Conservation (phyloP, 352 stramenopile species). For the Nothophytophthora sp. region DNA sequence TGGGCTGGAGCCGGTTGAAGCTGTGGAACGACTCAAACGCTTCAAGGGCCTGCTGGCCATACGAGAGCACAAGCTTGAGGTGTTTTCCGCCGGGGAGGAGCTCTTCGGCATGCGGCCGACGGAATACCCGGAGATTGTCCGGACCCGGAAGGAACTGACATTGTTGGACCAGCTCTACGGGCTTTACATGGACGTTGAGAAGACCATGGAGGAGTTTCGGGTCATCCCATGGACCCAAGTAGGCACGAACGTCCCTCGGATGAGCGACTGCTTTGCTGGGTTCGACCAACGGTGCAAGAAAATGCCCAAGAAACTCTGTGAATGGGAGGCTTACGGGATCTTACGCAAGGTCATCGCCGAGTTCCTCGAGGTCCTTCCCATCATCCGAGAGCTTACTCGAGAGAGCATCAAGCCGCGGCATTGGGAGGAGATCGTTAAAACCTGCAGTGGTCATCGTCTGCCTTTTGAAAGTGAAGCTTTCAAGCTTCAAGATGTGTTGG, state of each 20-base stretch:
- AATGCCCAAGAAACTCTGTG: slow-evolving; percentile 82
- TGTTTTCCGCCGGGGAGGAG: slow-evolving; percentile 87
- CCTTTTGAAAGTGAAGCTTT: slow-evolving; percentile 81
- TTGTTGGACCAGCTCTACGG: slow-evolving; percentile 88
- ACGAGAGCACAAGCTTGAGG: slow-evolving; percentile 84
- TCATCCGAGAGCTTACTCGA: slow-evolving; percentile 80
- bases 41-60: slow-evolving; percentile 86
- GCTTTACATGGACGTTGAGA: slow-evolving; percentile 89
- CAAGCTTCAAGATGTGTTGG: slow-evolving; percentile 75
- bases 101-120: slow-evolving; percentile 87
- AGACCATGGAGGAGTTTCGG: slow-evolving; percentile 71
- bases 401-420: slow-evolving; percentile 88
- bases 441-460: slow-evolving; percentile 45
- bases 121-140: slow-evolving; percentile 80
- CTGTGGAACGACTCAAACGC: slow-evolving; percentile 80
- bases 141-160: slow-evolving; percentile 87
- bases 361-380: slow-evolving; percentile 84
- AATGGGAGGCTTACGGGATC: slow-evolving; percentile 85
- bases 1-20: slow-evolving; percentile 76
- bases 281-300: slow-evolving; percentile 83
- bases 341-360: slow-evolving; percentile 80
- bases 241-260: slow-evolving; percentile 44
- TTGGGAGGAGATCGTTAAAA: slow-evolving; percentile 79
- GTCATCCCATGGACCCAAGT: slow-evolving; percentile 70
- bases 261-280: slow-evolving; percentile 58